Percentiles rank a stretch among this genome's conserved stretches.
phyloP scores from a whole-genome alignment of 257 asterid species.

The Penstemon newberryi region DNA sequence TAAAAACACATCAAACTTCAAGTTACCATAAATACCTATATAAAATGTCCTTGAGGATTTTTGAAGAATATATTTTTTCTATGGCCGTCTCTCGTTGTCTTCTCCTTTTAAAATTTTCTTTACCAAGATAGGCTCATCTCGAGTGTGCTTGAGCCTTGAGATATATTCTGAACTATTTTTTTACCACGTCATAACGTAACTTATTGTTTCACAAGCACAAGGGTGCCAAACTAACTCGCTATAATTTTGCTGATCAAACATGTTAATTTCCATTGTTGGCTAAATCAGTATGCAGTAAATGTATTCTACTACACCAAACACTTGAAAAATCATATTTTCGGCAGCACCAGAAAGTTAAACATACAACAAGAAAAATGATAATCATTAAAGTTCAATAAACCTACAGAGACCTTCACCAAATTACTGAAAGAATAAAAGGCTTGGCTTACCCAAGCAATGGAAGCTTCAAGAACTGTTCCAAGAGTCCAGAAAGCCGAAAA shows the following conservation, averaged over 20 bases:
- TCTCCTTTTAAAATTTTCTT: not conserved
- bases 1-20: too few species aligned
- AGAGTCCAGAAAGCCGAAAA: constrained; percentile 74
- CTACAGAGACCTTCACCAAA: constrained; percentile 8
- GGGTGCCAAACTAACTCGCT: constrained; percentile 5
- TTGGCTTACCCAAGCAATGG: constrained; percentile 74
- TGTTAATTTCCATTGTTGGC: not conserved
- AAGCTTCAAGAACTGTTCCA: constrained; percentile 73
- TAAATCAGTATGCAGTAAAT: not conserved
- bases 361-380: constrained; percentile 10
- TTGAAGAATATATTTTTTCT: too few species aligned
- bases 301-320: not conserved
- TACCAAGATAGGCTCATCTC: not conserved
- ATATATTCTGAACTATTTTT: constrained; percentile 3
- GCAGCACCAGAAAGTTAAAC: constrained; percentile 10
- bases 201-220: not conserved
- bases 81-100: not conserved
- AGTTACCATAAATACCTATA: too few species aligned
- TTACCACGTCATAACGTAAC: constrained; percentile 1
- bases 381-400: constrained; percentile 11
- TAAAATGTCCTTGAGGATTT: too few species aligned
- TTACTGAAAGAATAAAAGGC: constrained; percentile 6
- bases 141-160: not conserved
- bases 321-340: not conserved
- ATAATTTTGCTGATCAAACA: not conserved